Evolutionary conservation across 192 early-diverging fungal genomes (phyloP), one percentile per base, ranked within the genome.

Genomic region (Backusella luteola): DNA sequence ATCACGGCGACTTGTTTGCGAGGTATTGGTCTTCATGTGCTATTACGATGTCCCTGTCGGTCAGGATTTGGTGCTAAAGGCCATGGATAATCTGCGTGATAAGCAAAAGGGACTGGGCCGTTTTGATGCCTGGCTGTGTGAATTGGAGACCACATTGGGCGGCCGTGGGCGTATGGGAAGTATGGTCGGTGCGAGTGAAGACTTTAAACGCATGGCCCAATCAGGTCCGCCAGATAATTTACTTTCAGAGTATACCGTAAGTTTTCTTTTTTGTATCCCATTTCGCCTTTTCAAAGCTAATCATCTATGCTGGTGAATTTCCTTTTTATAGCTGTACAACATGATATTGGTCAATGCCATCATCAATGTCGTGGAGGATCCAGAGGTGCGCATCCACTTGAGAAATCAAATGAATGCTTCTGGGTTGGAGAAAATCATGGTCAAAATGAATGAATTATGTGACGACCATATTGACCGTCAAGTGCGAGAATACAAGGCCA

Each of bases 111-210:
- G 87, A 49, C 83, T 88, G 78, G 85, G 87, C n/a, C 82, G 89
- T 36, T 95, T 94, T 76, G 92, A 93, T 83, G 90, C 90, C 17
- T 95, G 94, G 94, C 83, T 95, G 79, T 84, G 85, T 41, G 86
- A 91, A 17, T 76, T 91, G 42, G 90, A 91, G 53, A 81, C 86
- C 29, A 90, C 91, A 19, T 86, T 95, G 34, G 91, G 93, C 71
- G 93, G 94, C 1, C 89, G 94, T 29, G 94, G 94, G 7, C 87
- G 91, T 19, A 90, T 93, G 83, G 94, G 94, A 23, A 92, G 90
- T 78, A 88, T 91, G 70, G 92, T 95, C 0, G 91, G 92, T 21
- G 93, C 89, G 26, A 91, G 90, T 56, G 90, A 91, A 36, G 93
- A 94, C 68, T 82, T 91, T 78, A 90, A 89, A 35, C 87, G 91